Evolutionary conservation across 106 monocot genomes (phyloP).

Genomic region (Apostasia ramifera): DNA sequence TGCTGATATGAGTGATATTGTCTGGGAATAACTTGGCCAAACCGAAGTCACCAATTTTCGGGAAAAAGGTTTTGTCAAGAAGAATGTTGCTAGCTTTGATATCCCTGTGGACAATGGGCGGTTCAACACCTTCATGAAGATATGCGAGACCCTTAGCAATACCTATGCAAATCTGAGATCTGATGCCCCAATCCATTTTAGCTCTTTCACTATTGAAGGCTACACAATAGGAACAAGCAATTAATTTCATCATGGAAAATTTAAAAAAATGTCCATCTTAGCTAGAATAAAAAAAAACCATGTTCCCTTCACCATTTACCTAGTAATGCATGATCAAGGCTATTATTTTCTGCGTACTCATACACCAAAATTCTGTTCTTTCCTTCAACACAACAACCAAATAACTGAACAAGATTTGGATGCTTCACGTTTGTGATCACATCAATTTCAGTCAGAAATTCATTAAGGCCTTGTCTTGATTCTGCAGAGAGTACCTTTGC

Average conservation of each 20-base stretch:
- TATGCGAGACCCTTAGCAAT: constrained; percentile 52
- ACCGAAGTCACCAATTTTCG: constrained; percentile 81
- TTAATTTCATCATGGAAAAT: not conserved
- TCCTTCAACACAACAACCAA: constrained; percentile 51
- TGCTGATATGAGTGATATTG: constrained; percentile 60
- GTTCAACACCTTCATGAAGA: constrained; percentile 58
- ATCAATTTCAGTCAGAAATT: constrained; percentile 62
- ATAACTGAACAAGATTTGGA: constrained; percentile 49
- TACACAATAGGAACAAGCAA: constrained; percentile 9
- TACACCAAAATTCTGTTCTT: constrained; percentile 44
- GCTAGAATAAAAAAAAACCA: not conserved
- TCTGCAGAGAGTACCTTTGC: constrained; percentile 50
- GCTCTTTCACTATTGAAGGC: constrained; percentile 17
- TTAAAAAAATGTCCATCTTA: not conserved
- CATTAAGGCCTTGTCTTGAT: constrained; percentile 48
- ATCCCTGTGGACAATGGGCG: constrained; percentile 63
- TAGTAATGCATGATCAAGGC: constrained; percentile 34
- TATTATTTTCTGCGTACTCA: constrained; percentile 46
- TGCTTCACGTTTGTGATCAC: constrained; percentile 48
- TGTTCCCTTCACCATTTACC: constrained; percentile 12
- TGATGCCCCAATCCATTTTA: constrained; percentile 34
- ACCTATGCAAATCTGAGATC: constrained; percentile 46
- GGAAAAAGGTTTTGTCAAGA: constrained; percentile 39
- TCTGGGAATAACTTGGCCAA: constrained; percentile 67
- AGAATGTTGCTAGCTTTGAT: constrained; percentile 81